Percentiles rank a stretch among this genome's conserved stretches.
These are phyloP conservation scores for Penicillium desertorum DNA, from an alignment of 495 filamentous ascomycete genomes.

Conservation along the genomic window DNA sequence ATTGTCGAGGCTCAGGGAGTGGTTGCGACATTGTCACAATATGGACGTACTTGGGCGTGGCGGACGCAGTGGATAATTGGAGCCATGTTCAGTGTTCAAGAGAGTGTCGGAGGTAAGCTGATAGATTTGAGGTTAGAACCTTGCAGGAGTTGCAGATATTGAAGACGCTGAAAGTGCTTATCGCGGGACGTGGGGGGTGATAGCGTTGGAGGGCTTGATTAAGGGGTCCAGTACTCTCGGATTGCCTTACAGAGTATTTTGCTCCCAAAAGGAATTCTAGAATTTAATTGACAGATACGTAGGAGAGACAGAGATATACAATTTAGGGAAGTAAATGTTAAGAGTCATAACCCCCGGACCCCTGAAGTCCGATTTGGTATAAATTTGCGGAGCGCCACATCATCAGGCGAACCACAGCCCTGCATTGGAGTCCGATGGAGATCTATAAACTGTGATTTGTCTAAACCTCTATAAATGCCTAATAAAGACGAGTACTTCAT, in stretches of 20 bases:
- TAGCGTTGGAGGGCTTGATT: conserved; percentile 12
- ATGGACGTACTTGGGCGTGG: conserved; percentile 49
- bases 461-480: not conserved
- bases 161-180: conserved; percentile 21
- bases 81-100: conserved; percentile 26
- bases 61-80: conserved; percentile 54
- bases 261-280: not conserved
- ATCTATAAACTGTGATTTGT: conserved; percentile 18
- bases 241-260: not conserved
- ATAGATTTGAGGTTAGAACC: conserved; percentile 1
- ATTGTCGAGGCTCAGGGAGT: conserved; percentile 5
- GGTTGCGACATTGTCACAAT: not conserved
- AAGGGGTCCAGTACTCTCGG: not conserved
- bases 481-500: not conserved
- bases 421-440: conserved; percentile 5
- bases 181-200: conserved; percentile 25
- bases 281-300: not conserved
- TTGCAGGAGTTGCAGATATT: conserved; percentile 7
- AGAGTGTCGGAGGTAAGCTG: not conserved
- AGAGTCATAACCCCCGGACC: conserved; percentile 20
- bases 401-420: conserved; percentile 16
- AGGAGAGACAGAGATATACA: not conserved
- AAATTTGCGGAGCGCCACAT: conserved; percentile 13
- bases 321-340: not conserved
- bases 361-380: conserved; percentile 18